Evolutionary conservation across 2,329 filamentous ascomycete genomes (phyloP), one percentile per base, ranked within the genome.

Genomic region (Ambrosiella cleistominuta): DNA sequence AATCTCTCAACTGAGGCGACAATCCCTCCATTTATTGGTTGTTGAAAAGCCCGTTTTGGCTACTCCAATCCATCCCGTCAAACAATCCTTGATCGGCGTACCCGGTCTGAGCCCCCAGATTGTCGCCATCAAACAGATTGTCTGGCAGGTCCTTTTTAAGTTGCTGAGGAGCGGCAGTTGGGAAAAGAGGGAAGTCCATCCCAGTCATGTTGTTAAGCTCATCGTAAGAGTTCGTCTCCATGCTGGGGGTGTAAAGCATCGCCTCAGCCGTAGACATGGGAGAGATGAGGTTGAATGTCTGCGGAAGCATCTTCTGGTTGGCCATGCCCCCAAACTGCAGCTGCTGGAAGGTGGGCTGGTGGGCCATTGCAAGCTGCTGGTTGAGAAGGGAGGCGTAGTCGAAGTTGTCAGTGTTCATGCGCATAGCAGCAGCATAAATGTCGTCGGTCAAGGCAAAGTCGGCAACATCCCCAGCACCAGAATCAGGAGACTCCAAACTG

Each of bases 241-340:
- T 74, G 27, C 80, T 77, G 53, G 85, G 81, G 8, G 84, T 85
- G 69, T 76, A 85, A 38, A 88, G 75, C 71, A 86, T 85, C 1
- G 81, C 72, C 44, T 61, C 55, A 3, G 38, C 55, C 39, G 35
- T 35, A 61, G 84, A 82, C 40, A 78, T 74, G 7, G 84, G 83
- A 2, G 85, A 88, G 61, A 88, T 70, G 38, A 70, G 62, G 63
- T 50, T 52, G 17, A 61, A 55, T 17, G 54, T 57, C 6, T 55
- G 42, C n/a, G 37, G 54, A 35, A 53, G 53, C 47, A 56, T 56
- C 52, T 60, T 58, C n/a, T 49, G 57, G 13, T 50, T 35, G 4
- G 44, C 52, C 39, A 61, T 49, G 7, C 40, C 40, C n/a, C 13
- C 50, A 62, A 69, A 67, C 13, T 27, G 15, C 7, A 54, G 13